Base-by-base conservation (phyloP, 768 basidiomycete genomes). In the Lactarius indigo region DNA sequence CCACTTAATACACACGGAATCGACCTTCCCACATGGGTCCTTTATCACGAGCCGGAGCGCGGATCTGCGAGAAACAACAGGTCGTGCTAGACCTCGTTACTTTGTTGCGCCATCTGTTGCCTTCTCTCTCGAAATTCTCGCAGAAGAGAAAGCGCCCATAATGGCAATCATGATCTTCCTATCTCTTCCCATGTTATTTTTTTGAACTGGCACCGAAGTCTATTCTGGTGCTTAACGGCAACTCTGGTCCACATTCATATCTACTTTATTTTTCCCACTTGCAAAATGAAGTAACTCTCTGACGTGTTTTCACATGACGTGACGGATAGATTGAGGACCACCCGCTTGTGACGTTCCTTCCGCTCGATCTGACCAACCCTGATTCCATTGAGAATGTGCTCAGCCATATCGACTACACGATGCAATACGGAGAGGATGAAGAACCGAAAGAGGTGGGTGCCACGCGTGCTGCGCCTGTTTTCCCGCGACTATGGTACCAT, bases 341-440 rank as follows among this genome's bases (percentile, higher is more conserved):
- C 75, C 97, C 96, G 33, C 85, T 99, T 47, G 97, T 99, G 26
- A 95, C 94, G 2, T 99, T 99, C 81, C 79, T 99, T 42, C 96
- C 97, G 3, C 84, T 99, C 47, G 94, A 99, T 78, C 85, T 98
- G 39, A 88, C 94, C 18, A 86, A 87, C 68, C 85, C 94, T 58
- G 94, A 97, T 72, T 96, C 94, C 1, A 82, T 99, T 61, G 92
- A 93, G 73, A 88, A 86, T 2, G 88, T 98, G 12, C 82, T 99
- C 66, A 95, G 94, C 75, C 95, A 99, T 75, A 91, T 99, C 62
- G 97, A 99, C 79, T 96, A 94, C 72, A 91, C 94, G 65, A 95
- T 99, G 88, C 97, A 99, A 75, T 99, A 97, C 73, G 96, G 96
- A 39, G 96, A 98, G 79, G 94, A 96, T 66, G 96, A 99, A 75